Conservation (phyloP, 2,329 filamentous ascomycete genomes). For the Teratosphaeria destructans region DNA sequence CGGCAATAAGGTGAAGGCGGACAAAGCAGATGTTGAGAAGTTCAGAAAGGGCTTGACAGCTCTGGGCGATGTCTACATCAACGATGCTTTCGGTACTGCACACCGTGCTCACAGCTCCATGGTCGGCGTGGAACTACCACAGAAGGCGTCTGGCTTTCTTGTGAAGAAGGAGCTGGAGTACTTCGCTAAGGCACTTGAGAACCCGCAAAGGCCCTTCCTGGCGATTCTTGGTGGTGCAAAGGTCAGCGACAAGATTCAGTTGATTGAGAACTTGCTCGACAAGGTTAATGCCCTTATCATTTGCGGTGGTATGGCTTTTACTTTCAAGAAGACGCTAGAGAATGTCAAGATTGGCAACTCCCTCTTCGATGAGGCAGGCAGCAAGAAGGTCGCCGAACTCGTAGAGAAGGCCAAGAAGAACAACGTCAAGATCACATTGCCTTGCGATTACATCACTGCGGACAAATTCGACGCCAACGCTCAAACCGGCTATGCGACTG, state of each 20-base stretch:
- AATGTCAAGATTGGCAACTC: conserved; percentile 79
- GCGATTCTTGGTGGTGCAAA: conserved; percentile 97
- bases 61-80: conserved; percentile 92
- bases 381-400: conserved; percentile 79
- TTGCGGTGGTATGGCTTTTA: conserved; percentile 98
- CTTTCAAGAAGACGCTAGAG: conserved; percentile 99
- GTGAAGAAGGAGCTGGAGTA: conserved; percentile 99
- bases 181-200: conserved; percentile 94
- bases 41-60: conserved; percentile 94
- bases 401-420: conserved; percentile 95
- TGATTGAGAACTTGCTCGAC: conserved; percentile 96
- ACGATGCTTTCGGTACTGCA: conserved; percentile 96
- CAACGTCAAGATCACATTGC: conserved; percentile 88
- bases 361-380: conserved; percentile 86
- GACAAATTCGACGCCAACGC: conserved; percentile 90
- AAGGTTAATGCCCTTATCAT: conserved; percentile 97
- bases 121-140: conserved; percentile 90
- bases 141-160: conserved; percentile 95
- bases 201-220: conserved; percentile 87
- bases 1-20: conserved; percentile 96
- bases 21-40: conserved; percentile 80
- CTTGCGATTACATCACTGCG: conserved; percentile 89
- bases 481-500: conserved; percentile 68
- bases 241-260: conserved; percentile 98
- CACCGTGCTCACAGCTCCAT: conserved; percentile 99